Evolutionary conservation across 495 filamentous ascomycete species (phyloP).

Genomic region (Lineolata rhizophorae): DNA sequence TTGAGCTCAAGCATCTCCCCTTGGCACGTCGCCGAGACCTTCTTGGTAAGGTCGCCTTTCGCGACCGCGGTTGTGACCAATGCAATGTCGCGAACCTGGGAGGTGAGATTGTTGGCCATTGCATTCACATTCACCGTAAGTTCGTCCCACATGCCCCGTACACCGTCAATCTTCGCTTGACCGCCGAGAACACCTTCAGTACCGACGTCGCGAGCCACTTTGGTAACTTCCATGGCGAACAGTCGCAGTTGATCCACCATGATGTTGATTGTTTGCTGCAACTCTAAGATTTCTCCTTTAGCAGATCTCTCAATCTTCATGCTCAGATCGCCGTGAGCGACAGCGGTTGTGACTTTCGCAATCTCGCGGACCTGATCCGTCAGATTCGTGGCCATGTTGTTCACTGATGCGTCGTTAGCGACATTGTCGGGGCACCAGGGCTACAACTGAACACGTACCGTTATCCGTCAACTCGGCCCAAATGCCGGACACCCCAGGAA

Average conservation of each 20-base stretch:
- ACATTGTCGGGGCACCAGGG: too few species aligned
- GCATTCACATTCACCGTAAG: slow-evolving; percentile 95
- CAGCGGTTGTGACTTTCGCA: slow-evolving; percentile 84
- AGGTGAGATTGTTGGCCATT: slow-evolving; percentile 97
- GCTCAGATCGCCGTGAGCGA: slow-evolving; percentile 87
- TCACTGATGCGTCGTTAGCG: too few species aligned
- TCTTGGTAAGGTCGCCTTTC: slow-evolving; percentile 80
- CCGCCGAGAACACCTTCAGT: slow-evolving; percentile 94
- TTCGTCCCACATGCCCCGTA: slow-evolving; percentile 82
- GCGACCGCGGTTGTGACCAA: slow-evolving; percentile 96
- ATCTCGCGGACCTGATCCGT: slow-evolving; percentile 89
- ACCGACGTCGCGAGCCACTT: slow-evolving; percentile 89
- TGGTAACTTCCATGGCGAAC: slow-evolving; percentile 92
- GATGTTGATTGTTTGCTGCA: slow-evolving; percentile 96
- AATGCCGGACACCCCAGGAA: slow-evolving; percentile 86
- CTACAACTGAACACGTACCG: slow-evolving; percentile 27
- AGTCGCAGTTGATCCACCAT: slow-evolving; percentile 97
- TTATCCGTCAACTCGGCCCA: slow-evolving; percentile 98
- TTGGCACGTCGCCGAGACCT: slow-evolving; percentile 87
- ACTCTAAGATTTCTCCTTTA: slow-evolving; percentile 81
- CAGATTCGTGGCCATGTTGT: slow-evolving; percentile 85
- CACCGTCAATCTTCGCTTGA: slow-evolving; percentile 84
- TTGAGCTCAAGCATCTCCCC: slow-evolving; percentile 92
- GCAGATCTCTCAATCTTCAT: slow-evolving; percentile 91
- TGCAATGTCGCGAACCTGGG: slow-evolving; percentile 94